Conservation (phyloP, 1,284 basidiomycete species). For the Pseudozyma flocculosa region DNA sequence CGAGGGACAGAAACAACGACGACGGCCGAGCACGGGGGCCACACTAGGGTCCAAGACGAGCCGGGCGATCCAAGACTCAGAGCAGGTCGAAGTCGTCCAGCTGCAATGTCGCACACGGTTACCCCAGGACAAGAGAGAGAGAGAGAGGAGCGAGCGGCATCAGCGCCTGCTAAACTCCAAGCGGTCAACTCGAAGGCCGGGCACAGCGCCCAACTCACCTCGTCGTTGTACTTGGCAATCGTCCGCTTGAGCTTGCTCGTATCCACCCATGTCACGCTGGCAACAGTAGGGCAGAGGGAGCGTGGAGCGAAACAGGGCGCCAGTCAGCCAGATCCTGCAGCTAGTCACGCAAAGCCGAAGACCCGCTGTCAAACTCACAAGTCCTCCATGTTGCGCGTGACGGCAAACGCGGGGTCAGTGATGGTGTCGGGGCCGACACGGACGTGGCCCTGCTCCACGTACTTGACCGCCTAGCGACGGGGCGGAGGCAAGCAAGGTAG, state of each 20-base stretch:
- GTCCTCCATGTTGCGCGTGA: slow-evolving; percentile 93
- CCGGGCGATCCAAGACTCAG: no score
- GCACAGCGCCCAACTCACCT: slow-evolving; percentile 63
- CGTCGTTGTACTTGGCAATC: slow-evolving; percentile 94
- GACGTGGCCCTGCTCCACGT: slow-evolving; percentile 97
- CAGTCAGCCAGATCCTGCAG: no score
- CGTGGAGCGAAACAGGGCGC: neutral
- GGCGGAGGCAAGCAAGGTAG: no score
- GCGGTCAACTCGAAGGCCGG: no score
- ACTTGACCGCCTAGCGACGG: slow-evolving; percentile 76
- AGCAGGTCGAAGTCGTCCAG: slow-evolving; percentile 56
- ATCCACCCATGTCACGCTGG: slow-evolving; percentile 91
- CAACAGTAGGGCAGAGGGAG: neutral
- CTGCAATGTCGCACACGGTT: no score
- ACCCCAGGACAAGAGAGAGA: no score
- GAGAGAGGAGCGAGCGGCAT: no score
- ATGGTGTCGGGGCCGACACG: slow-evolving; percentile 94
- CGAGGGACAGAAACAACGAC: neutral
- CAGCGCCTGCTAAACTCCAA: no score
- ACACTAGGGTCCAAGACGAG: no score
- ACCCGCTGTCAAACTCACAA: slow-evolving; percentile 61
- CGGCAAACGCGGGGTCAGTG: slow-evolving; percentile 93
- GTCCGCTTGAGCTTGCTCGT: slow-evolving; percentile 94
- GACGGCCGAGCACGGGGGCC: neutral
- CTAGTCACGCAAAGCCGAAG: no score